These are phyloP conservation scores for Amylostereum areolatum DNA, from an alignment of 1,284 basidiomycete species.

Conservation along the genomic window DNA sequence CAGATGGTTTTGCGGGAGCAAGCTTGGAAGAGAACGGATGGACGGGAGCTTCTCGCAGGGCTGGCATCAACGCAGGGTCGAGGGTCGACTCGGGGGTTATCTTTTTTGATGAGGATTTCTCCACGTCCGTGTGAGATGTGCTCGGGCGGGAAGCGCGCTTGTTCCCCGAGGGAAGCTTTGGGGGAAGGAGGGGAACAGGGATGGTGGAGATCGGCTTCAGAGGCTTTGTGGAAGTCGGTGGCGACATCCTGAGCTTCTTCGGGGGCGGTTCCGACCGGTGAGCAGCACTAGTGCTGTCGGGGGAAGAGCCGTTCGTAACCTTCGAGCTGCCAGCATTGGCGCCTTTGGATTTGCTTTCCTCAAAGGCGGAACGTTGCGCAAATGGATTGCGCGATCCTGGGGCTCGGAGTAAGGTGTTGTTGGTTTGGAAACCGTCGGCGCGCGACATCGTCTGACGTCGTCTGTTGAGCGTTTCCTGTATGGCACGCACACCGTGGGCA, in stretches of 20 bases:
- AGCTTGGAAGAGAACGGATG: too few species aligned
- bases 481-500: neutral
- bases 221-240: conserved; percentile 15
- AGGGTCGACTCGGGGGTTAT: too few species aligned
- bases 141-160: too few species aligned
- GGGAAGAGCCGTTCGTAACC: neutral
- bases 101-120: too few species aligned
- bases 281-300: neutral
- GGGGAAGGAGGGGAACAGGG: conserved; percentile 15
- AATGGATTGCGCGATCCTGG: conserved; percentile 9
- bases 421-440: neutral
- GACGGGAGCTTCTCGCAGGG: too few species aligned
- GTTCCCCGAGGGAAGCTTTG: too few species aligned
- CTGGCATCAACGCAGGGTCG: too few species aligned
- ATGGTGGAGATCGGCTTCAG: conserved; percentile 33
- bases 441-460: conserved; percentile 1
- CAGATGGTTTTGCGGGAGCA: too few species aligned
- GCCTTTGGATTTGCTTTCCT: too few species aligned
- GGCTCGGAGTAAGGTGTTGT: neutral
- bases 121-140: too few species aligned
- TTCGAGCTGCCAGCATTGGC: neutral
- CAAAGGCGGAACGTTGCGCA: neutral
- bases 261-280: neutral
- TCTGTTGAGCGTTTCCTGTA: conserved; percentile 8
- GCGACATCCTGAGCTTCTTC: conserved; percentile 3